phyloP scores from a whole-genome alignment of 2,329 filamentous ascomycete genomes.

The Elsinoe arachidis region DNA sequence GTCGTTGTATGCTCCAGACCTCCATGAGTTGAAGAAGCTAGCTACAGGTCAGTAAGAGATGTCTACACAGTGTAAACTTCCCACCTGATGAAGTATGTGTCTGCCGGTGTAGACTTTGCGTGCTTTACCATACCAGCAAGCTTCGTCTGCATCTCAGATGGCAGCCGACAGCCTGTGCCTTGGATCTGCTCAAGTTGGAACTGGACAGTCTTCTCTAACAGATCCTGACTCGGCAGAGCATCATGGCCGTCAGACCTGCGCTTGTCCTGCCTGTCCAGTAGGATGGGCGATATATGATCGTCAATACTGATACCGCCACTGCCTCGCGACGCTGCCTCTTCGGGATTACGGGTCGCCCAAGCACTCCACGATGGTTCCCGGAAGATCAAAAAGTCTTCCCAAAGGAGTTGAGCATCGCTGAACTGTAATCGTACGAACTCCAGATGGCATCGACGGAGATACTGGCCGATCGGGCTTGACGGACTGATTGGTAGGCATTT shows the following conservation, averaged over 20 bases:
- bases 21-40: slow-evolving; percentile 86
- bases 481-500: slow-evolving; percentile 38
- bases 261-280: slow-evolving; percentile 16
- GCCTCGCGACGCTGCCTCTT: slow-evolving; percentile 21
- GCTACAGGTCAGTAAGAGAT: not conserved
- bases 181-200: slow-evolving; percentile 87
- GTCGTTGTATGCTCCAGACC: slow-evolving; percentile 78
- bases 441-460: slow-evolving; percentile 65
- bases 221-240: slow-evolving; percentile 59
- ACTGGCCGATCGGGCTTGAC: slow-evolving; percentile 69
- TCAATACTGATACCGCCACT: slow-evolving; percentile 20
- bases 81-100: slow-evolving; percentile 67
- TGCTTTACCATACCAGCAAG: slow-evolving; percentile 58
- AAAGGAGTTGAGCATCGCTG: slow-evolving; percentile 66
- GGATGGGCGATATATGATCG: slow-evolving; percentile 19
- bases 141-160: slow-evolving; percentile 61
- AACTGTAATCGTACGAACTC: slow-evolving; percentile 78
- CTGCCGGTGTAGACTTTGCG: slow-evolving; percentile 58
- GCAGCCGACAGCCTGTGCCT: slow-evolving; percentile 69
- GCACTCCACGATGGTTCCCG: slow-evolving; percentile 61
- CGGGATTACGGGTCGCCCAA: slow-evolving; percentile 48
- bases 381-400: slow-evolving; percentile 75
- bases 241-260: slow-evolving; percentile 18
- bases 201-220: slow-evolving; percentile 71
- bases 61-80: not conserved